phyloP scores from a whole-genome alignment of 345 rosid species.

The Abelmoschus esculentus region DNA sequence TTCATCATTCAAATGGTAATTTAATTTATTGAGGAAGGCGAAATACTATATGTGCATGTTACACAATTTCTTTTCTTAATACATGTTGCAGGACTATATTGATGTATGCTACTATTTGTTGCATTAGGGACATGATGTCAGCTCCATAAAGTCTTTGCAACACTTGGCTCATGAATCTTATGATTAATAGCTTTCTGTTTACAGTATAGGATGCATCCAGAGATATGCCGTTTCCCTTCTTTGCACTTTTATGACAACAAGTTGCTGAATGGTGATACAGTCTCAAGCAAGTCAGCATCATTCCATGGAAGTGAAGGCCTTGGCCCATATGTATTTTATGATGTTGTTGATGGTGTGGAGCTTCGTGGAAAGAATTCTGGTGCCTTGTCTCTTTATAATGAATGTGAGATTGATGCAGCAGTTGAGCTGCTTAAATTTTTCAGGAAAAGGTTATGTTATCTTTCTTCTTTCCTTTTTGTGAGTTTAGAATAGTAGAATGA shows the following conservation, averaged over 20 bases:
- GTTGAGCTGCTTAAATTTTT: constrained; percentile 66
- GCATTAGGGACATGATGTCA: background rate
- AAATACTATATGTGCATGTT: background rate
- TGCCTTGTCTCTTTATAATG: constrained; percentile 67
- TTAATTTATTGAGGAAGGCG: background rate
- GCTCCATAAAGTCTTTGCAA: background rate
- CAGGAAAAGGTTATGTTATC: constrained; percentile 47
- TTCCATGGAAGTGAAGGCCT: constrained; percentile 65
- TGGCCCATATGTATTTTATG: constrained; percentile 80
- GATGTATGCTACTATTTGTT: background rate
- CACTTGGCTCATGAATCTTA: constrained; percentile 9
- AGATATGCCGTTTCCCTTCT: constrained; percentile 82
- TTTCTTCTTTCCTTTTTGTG: background rate
- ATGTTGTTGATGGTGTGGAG: constrained; percentile 77
- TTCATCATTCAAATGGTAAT: background rate
- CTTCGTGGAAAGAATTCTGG: constrained; percentile 67
- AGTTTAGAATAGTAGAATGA: background rate
- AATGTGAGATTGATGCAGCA: constrained; percentile 85
- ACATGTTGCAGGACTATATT: background rate
- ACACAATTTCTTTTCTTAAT: background rate
- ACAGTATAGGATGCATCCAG: constrained; percentile 99
- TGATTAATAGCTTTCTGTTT: constrained; percentile 19
- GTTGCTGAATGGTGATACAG: constrained; percentile 66
- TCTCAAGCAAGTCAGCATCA: constrained; percentile 56
- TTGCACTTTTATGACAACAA: constrained; percentile 80